Base-by-base conservation (phyloP, 2,329 filamentous ascomycete genomes). In the Claviceps capensis region DNA sequence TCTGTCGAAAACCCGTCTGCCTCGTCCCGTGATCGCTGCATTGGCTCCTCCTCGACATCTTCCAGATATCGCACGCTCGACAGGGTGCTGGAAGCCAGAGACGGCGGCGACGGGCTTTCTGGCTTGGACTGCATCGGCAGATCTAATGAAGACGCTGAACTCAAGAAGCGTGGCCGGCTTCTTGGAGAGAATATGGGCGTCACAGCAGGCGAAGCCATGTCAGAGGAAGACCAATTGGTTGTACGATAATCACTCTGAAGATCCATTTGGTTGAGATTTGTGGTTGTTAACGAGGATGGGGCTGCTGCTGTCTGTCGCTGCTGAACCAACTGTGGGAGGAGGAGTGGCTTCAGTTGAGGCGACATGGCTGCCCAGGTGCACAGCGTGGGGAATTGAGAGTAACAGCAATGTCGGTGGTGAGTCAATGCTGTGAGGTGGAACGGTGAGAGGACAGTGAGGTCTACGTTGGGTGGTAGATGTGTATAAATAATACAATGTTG, bases 11-110 rank as follows among this genome's bases (percentile, higher is more conserved):
- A 43, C 46, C 53, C 52, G 22, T 53, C 53, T 23, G 42, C 72
- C 50, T 76, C 75, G 30, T 82, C 78, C 22, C 85, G 85, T 51
- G 77, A 78, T 64, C 90, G 78, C 65, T 90, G 85, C 43, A 82
- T 69, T 2, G 85, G 82, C 61, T 95, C 89, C 66, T 96, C 90
- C 61, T 89, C 79, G 19, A 96, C 85, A 61, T 93, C 86, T 16
- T 88, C 85, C 55, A 96, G 73, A 50, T 76, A 77, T 54, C 79
- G 76, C 68, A 87, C 87, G 60, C 75, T 73, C 0, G 78, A 71
- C 57, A 81, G 79, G 55, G 60, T 58, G 50, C 61, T 55, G 70
- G 69, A 47, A 49, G 60, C 58, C 69, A 58, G 59, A 41, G 62
- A 49, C 7, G 59, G 56, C 34, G 59, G 57, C 13, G 53, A 38